phyloP scores from a whole-genome alignment of 805 yeast species.

The Ogataea naganishii region DNA sequence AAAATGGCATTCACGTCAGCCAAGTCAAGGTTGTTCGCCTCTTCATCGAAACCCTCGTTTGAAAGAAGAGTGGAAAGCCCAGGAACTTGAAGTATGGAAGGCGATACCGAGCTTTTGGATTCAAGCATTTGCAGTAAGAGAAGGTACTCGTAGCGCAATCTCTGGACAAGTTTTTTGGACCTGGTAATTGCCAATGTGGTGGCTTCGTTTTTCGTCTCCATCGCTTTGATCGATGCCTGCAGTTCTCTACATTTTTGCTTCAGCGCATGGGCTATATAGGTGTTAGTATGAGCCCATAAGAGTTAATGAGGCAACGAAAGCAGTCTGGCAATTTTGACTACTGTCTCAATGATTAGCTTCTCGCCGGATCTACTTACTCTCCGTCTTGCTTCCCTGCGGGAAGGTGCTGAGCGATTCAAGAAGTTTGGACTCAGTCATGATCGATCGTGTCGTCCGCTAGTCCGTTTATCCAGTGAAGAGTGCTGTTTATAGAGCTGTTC shows the following conservation, averaged over 20 bases:
- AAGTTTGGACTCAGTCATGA: too few species aligned
- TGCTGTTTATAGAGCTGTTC: too few species aligned
- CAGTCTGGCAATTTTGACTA: too few species aligned
- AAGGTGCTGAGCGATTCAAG: too few species aligned
- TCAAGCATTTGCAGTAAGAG: constrained; percentile 76
- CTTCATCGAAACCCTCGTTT: constrained; percentile 1
- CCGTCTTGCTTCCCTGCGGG: too few species aligned
- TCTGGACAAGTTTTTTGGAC: constrained; percentile 63
- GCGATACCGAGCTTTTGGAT: constrained; percentile 26
- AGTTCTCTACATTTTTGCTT: constrained; percentile 65
- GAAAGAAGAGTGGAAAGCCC: background rate
- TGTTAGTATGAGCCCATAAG: background rate
- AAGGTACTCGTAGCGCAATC: constrained; percentile 78
- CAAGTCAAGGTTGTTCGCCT: background rate
- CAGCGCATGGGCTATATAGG: constrained; percentile 21
- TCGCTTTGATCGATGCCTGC: constrained; percentile 56
- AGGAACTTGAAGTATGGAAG: background rate
- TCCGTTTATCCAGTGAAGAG: too few species aligned
- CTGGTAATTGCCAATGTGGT: constrained; percentile 71
- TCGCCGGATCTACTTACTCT: too few species aligned
- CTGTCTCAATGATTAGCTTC: too few species aligned
- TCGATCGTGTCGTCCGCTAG: too few species aligned
- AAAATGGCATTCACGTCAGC: background rate
- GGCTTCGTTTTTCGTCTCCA: constrained; percentile 71
- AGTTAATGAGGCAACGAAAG: too few species aligned